Evolutionary conservation across 257 asterid species (phyloP), one percentile per base, ranked within the genome.

Genomic region (Avicennia marina): DNA sequence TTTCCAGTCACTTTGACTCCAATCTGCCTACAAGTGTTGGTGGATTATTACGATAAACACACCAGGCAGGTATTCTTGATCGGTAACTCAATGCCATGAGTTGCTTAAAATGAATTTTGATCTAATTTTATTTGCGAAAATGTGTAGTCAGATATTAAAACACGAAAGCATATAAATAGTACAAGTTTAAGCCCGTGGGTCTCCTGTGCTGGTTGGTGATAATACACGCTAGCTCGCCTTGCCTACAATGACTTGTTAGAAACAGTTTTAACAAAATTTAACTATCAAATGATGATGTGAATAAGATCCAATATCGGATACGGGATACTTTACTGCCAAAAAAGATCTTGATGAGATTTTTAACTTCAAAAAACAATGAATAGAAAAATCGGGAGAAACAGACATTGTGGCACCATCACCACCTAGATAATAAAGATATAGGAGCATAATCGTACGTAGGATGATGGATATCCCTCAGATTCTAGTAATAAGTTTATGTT

Each of bases 271-370:
- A 13, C 31, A 53, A 48, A n/a, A 46, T 21, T 24, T 55, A 22
- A 25, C 25, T 34, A 56, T 73, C 81, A 27, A 27, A 58, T 8
- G 53, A 41, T 80, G 73, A 68, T 77, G 84, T 47, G 67, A 58
- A 58, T 72, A 70, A 78, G 89, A 81, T 77, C 64, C 67, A 53
- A 22, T 2, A 2, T 27, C 7, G 33, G 33, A 27, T 27, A 27
- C 7, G 33, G 33, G 33, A 27, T 27, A 27, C 3, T 7, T 3
- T 27, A 59, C 77, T 72, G 68, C 81, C 70, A 69, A 56, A 73
- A 67, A 78, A 77, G 74, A 82, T 78, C 84, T 78, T 63, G 71
- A 71, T 65, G 69, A 70, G 79, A 78, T 82, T 76, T 63, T 50
- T 19, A 68, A 65, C 36, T 38, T n/a, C 44, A 11, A 56, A 46